Evolutionary conservation across 2,329 filamentous ascomycete genomes (phyloP).

Genomic region (Graphilbum fragrans): DNA sequence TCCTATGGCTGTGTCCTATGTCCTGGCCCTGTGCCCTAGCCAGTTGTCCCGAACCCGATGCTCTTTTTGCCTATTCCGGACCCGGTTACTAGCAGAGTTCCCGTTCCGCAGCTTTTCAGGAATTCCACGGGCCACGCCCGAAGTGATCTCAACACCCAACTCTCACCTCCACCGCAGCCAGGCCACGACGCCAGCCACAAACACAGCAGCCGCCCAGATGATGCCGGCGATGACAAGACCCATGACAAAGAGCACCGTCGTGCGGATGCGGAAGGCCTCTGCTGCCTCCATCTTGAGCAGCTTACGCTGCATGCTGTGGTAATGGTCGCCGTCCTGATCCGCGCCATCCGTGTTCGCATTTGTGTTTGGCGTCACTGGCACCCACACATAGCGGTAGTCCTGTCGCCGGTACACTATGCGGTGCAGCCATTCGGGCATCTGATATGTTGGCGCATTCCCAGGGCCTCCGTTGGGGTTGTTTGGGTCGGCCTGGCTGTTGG

Average conservation of each 20-base stretch:
- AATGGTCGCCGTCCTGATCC: conserved; percentile 25
- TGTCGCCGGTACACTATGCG: conserved; percentile 25
- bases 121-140: too few species aligned
- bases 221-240: conserved; percentile 20
- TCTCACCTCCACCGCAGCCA: background rate
- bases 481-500: background rate
- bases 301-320: conserved; percentile 46
- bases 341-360: conserved; percentile 8
- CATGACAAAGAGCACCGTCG: conserved; percentile 38
- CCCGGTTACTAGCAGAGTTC: too few species aligned
- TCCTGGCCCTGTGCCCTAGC: too few species aligned
- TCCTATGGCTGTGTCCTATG: too few species aligned
- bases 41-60: too few species aligned
- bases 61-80: too few species aligned
- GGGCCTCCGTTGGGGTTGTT: background rate
- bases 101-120: too few species aligned
- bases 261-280: conserved; percentile 50
- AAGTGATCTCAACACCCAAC: too few species aligned
- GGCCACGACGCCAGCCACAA: conserved; percentile 8
- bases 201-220: conserved; percentile 17
- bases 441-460: conserved; percentile 1
- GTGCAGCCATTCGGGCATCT: conserved; percentile 28
- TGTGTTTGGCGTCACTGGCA: conserved; percentile 1
- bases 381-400: conserved; percentile 23
- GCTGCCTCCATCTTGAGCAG: conserved; percentile 49